Conservation (phyloP, 2,329 filamentous ascomycete genomes). For the Calcarisporium arbuscula region DNA sequence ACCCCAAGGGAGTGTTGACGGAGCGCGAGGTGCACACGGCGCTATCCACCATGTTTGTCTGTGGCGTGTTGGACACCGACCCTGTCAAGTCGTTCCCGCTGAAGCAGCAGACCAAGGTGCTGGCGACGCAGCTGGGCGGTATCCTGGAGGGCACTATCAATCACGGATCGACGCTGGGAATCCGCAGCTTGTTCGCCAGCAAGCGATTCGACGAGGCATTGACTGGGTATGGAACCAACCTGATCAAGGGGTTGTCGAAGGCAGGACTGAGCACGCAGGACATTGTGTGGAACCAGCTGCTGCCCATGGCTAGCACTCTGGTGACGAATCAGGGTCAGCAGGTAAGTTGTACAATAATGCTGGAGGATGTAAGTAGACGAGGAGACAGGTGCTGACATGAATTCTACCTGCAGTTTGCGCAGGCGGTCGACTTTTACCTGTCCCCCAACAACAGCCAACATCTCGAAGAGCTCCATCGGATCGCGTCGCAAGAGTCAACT, state of each 20-base stretch:
- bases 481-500: constrained; percentile 48
- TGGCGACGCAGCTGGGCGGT: constrained; percentile 53
- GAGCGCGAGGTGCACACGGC: constrained; percentile 54
- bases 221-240: constrained; percentile 55
- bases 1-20: constrained; percentile 51
- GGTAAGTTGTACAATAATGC: constrained; percentile 30
- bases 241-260: constrained; percentile 60
- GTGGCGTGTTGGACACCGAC: constrained; percentile 62
- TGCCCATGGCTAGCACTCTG: constrained; percentile 61
- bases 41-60: constrained; percentile 58
- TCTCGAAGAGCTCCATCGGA: constrained; percentile 52
- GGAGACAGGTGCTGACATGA: constrained; percentile 19
- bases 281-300: constrained; percentile 63
- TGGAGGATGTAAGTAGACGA: background rate
- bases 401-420: constrained; percentile 54
- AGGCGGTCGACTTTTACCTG: constrained; percentile 68
- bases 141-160: constrained; percentile 62
- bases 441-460: constrained; percentile 48
- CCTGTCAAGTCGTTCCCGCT: constrained; percentile 60
- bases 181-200: constrained; percentile 44
- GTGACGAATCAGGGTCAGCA: constrained; percentile 66
- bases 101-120: constrained; percentile 48
- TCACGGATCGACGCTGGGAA: constrained; percentile 35
- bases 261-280: constrained; percentile 56
- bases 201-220: constrained; percentile 47